These are phyloP conservation scores for Syzygium grande DNA, from an alignment of 345 rosid genomes.

Conservation along the genomic window DNA sequence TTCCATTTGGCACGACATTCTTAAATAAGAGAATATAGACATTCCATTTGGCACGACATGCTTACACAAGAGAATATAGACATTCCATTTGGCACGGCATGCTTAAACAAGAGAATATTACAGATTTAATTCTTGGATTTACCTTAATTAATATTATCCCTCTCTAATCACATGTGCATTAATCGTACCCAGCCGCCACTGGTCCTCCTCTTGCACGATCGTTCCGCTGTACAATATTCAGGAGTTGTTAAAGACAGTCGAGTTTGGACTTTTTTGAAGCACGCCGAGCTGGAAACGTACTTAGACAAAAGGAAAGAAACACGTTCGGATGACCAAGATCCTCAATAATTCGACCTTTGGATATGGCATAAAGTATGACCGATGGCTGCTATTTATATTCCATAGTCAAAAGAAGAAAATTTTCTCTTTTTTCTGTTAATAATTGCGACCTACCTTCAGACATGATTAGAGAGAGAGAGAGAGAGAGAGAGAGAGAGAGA, in stretches of 20 bases:
- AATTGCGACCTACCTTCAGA: background rate
- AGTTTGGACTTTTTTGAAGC: background rate
- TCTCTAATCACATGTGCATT: background rate
- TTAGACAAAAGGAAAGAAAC: background rate
- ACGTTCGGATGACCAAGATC: background rate
- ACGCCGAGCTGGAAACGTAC: background rate
- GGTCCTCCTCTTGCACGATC: background rate
- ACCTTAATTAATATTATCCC: background rate
- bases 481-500: background rate
- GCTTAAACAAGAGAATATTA: background rate
- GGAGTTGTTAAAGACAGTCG: background rate
- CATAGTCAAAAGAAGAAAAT: background rate
- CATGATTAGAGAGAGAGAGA: background rate
- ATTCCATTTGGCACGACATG: background rate
- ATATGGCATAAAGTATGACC: background rate
- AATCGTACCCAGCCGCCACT: background rate
- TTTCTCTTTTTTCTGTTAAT: background rate
- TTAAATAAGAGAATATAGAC: background rate
- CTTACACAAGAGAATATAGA: background rate
- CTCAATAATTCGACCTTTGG: background rate
- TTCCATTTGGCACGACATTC: background rate
- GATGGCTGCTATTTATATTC: background rate
- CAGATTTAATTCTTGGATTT: background rate
- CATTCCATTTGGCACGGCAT: background rate
- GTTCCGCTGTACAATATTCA: background rate